phyloP scores from a whole-genome alignment of 1,139 yeast species.

The Yamadazyma buinensis region DNA sequence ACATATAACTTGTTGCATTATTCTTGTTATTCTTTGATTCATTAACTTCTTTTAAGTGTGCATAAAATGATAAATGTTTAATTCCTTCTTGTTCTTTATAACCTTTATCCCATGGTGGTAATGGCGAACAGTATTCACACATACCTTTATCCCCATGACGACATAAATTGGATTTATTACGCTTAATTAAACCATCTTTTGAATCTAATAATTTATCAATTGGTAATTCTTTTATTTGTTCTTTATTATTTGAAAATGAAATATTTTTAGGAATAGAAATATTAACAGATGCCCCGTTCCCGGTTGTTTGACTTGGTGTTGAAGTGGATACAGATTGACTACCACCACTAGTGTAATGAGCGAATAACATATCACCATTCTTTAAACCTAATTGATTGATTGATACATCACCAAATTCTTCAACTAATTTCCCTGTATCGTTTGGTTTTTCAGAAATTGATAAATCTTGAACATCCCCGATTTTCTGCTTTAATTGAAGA shows the following conservation, averaged over 20 bases:
- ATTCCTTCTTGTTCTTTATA: slow-evolving; percentile 74
- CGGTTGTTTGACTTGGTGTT: slow-evolving; percentile 1
- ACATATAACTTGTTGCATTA: slow-evolving; percentile 62
- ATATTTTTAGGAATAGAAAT: background rate
- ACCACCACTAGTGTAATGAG: slow-evolving; percentile 39
- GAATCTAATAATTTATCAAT: slow-evolving; percentile 69
- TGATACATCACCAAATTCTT: slow-evolving; percentile 41
- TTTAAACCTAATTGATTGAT: slow-evolving; percentile 52
- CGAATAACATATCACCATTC: slow-evolving; percentile 83
- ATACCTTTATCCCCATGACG: slow-evolving; percentile 90
- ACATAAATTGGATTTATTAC: slow-evolving; percentile 65
- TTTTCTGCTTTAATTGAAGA: slow-evolving; percentile 36
- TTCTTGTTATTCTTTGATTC: slow-evolving; percentile 64
- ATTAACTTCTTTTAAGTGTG: slow-evolving; percentile 71
- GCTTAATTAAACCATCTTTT: slow-evolving; percentile 67
- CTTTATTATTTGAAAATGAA: background rate
- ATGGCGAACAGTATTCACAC: slow-evolving; percentile 96
- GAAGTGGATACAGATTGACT: slow-evolving; percentile 5
- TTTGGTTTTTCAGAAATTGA: slow-evolving; percentile 45
- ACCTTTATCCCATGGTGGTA: slow-evolving; percentile 89
- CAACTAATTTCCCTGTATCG: slow-evolving; percentile 44
- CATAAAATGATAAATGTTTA: slow-evolving; percentile 86
- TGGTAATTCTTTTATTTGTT: slow-evolving; percentile 35
- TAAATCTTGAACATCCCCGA: slow-evolving; percentile 33
- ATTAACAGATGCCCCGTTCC: background rate